Evolutionary conservation across 495 filamentous ascomycete genomes (phyloP), one percentile per base, ranked within the genome.

Genomic region (Neurospora discreta): DNA sequence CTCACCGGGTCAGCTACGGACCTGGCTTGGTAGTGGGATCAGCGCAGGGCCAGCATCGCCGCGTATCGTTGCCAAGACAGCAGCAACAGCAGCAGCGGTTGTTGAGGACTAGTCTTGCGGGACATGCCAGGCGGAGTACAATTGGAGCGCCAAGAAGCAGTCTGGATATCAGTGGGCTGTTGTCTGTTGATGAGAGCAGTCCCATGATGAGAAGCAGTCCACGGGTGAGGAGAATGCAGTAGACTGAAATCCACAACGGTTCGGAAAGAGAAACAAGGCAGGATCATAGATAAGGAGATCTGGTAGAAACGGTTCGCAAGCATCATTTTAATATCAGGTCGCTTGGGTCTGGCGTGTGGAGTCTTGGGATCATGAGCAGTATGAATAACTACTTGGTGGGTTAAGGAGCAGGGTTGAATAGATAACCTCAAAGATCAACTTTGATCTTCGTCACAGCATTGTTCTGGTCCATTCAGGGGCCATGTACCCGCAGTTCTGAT

Each of bases 161-260:
- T 71, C 74, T 88, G 23, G 85, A 87, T 73, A 78, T 88, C 65
- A 83, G 81, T 58, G 81, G 83, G 46, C 76, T 88, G 52, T 74
- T 86, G 58, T 86, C 85, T 5, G 73, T 78, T 41, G 81, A 84
- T 43, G 85, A 80, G 16, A 87, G 85, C 77, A 87, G 84, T 33
- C 52, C 52, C 69, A 75, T 82, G 41, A 72, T 84, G 23, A 82
- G 77, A 18, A 85, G 82, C 52, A 87, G 85, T 74, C 85, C 85
- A 52, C 76, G 79, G 0, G 65, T 81, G 7, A 75, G 73, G 52
- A 75, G 80, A 33, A 74, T 75, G 52, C 72, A 76, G 39, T 39
- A 20, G 52, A 41, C 5, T 70, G 8, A 20, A 9, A 15, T 9
- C 5, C 52, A 30, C 1, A 6, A 33, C 18, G 52, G 52, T 65